These are phyloP conservation scores for Talaromyces rugulosus DNA, from an alignment of 2,329 filamentous ascomycete species.

Conservation along the genomic window DNA sequence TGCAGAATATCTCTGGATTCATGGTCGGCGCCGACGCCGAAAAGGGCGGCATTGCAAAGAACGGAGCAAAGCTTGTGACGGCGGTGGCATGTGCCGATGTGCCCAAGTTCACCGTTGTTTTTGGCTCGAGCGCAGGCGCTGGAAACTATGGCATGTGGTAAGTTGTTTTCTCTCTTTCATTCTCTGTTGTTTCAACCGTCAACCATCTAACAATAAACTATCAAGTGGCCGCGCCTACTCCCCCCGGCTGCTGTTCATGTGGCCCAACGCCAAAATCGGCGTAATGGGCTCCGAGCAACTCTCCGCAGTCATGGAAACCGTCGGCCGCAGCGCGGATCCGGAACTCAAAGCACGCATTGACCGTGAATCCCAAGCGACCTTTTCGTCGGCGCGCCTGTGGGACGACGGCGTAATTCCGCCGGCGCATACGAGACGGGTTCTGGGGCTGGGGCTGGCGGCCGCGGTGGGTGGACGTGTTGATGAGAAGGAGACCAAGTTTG, in stretches of 20 bases:
- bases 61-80: slow-evolving; percentile 93
- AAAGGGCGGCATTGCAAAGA: slow-evolving; percentile 93
- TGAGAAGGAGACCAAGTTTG: slow-evolving; percentile 61
- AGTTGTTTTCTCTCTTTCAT: slow-evolving; percentile 23
- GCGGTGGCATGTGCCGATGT: slow-evolving; percentile 92
- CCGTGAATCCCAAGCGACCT: slow-evolving; percentile 80
- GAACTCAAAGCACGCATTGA: slow-evolving; percentile 82
- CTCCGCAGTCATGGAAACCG: slow-evolving; percentile 87
- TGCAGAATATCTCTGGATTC: slow-evolving; percentile 97
- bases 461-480: slow-evolving; percentile 66
- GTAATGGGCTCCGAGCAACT: slow-evolving; percentile 97
- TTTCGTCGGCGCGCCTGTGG: slow-evolving; percentile 86
- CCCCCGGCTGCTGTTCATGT: slow-evolving; percentile 91
- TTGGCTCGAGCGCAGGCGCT: slow-evolving; percentile 88
- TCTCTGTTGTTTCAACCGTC: background rate
- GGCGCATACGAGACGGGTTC: slow-evolving; percentile 67
- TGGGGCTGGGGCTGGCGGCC: slow-evolving; percentile 68
- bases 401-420: slow-evolving; percentile 80
- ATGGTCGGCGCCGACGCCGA: slow-evolving; percentile 96
- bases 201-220: slow-evolving; percentile 3
- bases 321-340: slow-evolving; percentile 77
- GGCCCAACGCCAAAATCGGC: slow-evolving; percentile 93
- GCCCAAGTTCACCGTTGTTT: slow-evolving; percentile 93
- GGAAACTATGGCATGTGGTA: slow-evolving; percentile 97
- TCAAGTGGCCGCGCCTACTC: slow-evolving; percentile 77